A percentile compares a stretch with the other conserved stretches of the same genome.
Evolutionary conservation across 805 yeast genomes (phyloP).

Genomic region (Ogataea zsoltii): DNA sequence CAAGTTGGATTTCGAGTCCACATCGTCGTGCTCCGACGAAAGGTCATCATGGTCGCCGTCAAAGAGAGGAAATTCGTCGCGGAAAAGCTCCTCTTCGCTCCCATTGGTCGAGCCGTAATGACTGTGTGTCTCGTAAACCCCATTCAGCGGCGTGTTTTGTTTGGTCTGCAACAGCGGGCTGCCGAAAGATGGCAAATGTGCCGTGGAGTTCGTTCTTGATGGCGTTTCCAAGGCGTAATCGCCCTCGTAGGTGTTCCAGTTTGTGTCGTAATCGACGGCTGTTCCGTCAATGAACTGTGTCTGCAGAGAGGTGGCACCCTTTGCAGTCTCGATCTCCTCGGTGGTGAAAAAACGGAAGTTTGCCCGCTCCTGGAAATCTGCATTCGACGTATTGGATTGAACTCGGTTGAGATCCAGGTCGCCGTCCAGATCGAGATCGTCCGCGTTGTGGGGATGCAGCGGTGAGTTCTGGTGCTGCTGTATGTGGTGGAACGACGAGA

Average conservation of each 20-base stretch:
- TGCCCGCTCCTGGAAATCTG: conserved; percentile 38
- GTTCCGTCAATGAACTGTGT: conserved; percentile 28
- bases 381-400: conserved; percentile 36
- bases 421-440: conserved; percentile 11
- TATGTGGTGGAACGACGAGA: conserved; percentile 68
- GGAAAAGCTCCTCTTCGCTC: conserved; percentile 21
- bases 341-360: conserved; percentile 80
- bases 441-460: neutral
- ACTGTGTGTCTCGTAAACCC: neutral
- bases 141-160: neutral
- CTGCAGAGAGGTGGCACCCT: conserved; percentile 79
- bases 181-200: neutral
- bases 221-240: conserved; percentile 28
- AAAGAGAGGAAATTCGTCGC: conserved; percentile 20
- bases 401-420: conserved; percentile 38
- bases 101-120: conserved; percentile 20
- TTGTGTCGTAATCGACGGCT: conserved; percentile 69
- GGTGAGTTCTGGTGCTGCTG: conserved; percentile 1
- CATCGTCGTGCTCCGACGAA: conserved; percentile 15
- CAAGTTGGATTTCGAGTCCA: conserved; percentile 14
- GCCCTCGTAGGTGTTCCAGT: conserved; percentile 69
- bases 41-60: conserved; percentile 21
- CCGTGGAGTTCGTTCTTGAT: conserved; percentile 8
- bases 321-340: conserved; percentile 83
- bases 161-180: neutral